These are phyloP conservation scores for Takashimella koratensis DNA, from an alignment of 1,284 basidiomycete genomes.

Conservation along the genomic window DNA sequence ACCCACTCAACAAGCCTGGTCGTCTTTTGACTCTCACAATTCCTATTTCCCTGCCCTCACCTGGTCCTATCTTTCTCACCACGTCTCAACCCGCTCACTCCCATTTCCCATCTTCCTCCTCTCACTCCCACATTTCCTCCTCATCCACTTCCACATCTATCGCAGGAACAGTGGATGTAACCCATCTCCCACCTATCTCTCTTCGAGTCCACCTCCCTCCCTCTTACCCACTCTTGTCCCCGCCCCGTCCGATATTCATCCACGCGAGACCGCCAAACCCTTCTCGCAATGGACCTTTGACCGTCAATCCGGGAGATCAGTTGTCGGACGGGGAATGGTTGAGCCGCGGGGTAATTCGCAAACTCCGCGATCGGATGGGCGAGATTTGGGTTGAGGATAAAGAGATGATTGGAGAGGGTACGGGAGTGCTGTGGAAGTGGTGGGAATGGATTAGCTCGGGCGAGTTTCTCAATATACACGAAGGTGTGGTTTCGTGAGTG, in stretches of 20 bases:
- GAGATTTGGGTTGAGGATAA: slow-evolving; percentile 8
- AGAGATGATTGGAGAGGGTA: slow-evolving; percentile 5
- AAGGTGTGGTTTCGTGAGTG: background rate
- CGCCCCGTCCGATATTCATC: slow-evolving; percentile 17
- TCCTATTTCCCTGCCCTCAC: slow-evolving; percentile 23
- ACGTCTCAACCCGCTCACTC: background rate
- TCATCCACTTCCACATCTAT: no score
- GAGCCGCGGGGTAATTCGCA: slow-evolving; percentile 2
- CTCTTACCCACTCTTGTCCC: slow-evolving; percentile 22
- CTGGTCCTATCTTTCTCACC: background rate
- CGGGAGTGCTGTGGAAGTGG: slow-evolving; percentile 39
- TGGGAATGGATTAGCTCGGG: slow-evolving; percentile 42
- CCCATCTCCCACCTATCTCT: slow-evolving; percentile 34
- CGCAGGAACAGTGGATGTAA: no score
- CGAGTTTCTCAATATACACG: slow-evolving; percentile 19
- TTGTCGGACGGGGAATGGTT: slow-evolving; percentile 19
- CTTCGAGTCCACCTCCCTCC: slow-evolving; percentile 25
- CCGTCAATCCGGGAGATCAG: no score
- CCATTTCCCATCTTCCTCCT: background rate
- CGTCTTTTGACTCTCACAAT: slow-evolving; percentile 20
- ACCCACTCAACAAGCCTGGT: slow-evolving; percentile 12
- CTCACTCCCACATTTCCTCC: background rate
- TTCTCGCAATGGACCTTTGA: no score
- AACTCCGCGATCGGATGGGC: slow-evolving; percentile 8
- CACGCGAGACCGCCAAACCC: slow-evolving; percentile 14